Evolutionary conservation across 2,329 filamentous ascomycete species (phyloP), one percentile per base, ranked within the genome.

Genomic region (Aureobasidium sp.): DNA sequence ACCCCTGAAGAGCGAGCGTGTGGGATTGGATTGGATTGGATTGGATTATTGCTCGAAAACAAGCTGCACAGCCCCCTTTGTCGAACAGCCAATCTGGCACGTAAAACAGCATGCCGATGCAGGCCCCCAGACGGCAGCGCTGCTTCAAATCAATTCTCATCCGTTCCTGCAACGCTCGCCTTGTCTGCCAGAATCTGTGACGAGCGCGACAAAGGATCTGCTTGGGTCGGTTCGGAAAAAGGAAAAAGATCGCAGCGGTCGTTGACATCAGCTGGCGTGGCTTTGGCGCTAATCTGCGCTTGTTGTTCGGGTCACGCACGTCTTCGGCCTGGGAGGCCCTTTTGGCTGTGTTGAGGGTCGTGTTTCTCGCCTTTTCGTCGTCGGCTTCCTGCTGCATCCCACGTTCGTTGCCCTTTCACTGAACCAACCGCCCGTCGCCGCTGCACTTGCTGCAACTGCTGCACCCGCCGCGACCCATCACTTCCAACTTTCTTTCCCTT

Each of bases 231-330:
- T 11, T 5, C 37, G 37, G 52, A 30, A 55, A 44, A 45, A 25
- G 39, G 41, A 57, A 57, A 32, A 39, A 27, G 30, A 45, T 57
- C 41, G 37, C 27, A 42, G 13, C 52, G 39, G 27, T 62, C 61
- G 37, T 62, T 62, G 52, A 52, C 49, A 55, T 62, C 59, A 62
- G 59, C 59, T 52, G 57, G 57, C 58, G 58, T 53, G 58, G 47
- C 58, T 61, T 61, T 45, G 47, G 41, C 58, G 58, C 58, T 61
- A 61, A 61, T 44, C 39, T 59, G 57, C 57, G 45, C 57, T 59
- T 59, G 57, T 49, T 50, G 11, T 8, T 44, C 27, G 45, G 34
- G 45, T 60, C 57, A 60, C 57, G 57, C 57, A 47, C 41, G 32
- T 45, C 44, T 59, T 59, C 44, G 15, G 44, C 6, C 25, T 25